These are phyloP conservation scores for Acanthamoeba triangularis DNA, from an alignment of 208 protist genomes.

Conservation along the genomic window DNA sequence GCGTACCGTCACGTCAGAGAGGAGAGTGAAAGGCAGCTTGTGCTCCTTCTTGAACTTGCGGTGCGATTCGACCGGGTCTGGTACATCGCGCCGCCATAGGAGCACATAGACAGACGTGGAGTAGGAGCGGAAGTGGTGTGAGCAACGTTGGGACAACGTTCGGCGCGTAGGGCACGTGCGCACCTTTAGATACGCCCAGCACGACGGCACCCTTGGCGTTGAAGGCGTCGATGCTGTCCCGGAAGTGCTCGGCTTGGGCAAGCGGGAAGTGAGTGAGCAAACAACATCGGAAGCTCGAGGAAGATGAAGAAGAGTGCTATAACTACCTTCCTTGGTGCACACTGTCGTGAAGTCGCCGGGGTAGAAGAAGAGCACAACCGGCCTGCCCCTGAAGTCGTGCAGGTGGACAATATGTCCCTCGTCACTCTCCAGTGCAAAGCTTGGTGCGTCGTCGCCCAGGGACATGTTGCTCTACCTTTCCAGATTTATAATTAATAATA, in stretches of 20 bases:
- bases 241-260: neutral
- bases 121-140: too few species aligned
- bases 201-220: slow-evolving; percentile 22
- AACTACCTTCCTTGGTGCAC: slow-evolving; percentile 53
- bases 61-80: slow-evolving; percentile 60
- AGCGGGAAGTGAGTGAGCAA: neutral
- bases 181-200: slow-evolving; percentile 13
- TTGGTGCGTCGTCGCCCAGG: neutral
- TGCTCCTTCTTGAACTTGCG: slow-evolving; percentile 1
- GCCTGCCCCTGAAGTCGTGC: neutral
- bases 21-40: slow-evolving; percentile 5
- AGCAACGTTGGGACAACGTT: neutral
- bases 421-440: slow-evolving; percentile 4
- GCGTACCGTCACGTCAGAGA: slow-evolving; percentile 10
- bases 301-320: neutral
- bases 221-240: slow-evolving; percentile 28
- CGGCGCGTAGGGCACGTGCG: neutral
- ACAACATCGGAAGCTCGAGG: neutral
- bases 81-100: neutral
- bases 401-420: neutral
- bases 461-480: neutral
- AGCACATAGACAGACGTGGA: too few species aligned
- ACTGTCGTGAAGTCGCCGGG: slow-evolving; percentile 37
- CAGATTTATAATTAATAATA: too few species aligned
- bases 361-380: slow-evolving; percentile 65